These are phyloP conservation scores for Huntiella bhutanensis DNA, from an alignment of 2,329 filamentous ascomycete genomes.

Conservation along the genomic window DNA sequence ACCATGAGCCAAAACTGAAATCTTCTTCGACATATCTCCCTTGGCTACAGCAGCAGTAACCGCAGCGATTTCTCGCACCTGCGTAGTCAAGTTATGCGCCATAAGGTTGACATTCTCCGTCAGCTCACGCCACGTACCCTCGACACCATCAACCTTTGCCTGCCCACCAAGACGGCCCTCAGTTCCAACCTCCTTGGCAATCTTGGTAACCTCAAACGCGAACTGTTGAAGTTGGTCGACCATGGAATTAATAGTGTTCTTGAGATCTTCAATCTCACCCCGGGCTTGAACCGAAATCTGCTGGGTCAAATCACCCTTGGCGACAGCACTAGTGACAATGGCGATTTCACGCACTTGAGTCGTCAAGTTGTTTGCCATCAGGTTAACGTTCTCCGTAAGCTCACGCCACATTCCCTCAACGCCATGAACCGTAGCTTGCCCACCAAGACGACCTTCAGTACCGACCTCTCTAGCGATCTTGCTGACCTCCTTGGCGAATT, in stretches of 20 bases:
- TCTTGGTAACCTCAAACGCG: slow-evolving; percentile 87
- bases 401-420: slow-evolving; percentile 96
- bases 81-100: slow-evolving; percentile 65
- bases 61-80: slow-evolving; percentile 71
- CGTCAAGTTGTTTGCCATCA: slow-evolving; percentile 51
- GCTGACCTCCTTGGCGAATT: slow-evolving; percentile 91
- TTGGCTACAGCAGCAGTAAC: slow-evolving; percentile 71
- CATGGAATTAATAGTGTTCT: slow-evolving; percentile 25
- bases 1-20: slow-evolving; percentile 60
- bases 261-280: slow-evolving; percentile 36
- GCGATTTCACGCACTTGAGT: slow-evolving; percentile 96
- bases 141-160: slow-evolving; percentile 85
- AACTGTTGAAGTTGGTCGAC: slow-evolving; percentile 95
- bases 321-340: slow-evolving; percentile 80
- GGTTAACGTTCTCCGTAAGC: slow-evolving; percentile 56
- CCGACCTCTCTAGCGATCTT: slow-evolving; percentile 64
- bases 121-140: slow-evolving; percentile 91
- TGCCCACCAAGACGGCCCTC: slow-evolving; percentile 25
- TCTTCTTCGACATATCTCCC: slow-evolving; percentile 69
- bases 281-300: slow-evolving; percentile 88
- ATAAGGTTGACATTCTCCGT: slow-evolving; percentile 67
- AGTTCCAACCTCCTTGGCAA: slow-evolving; percentile 30
- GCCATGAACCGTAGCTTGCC: slow-evolving; percentile 57
- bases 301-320: slow-evolving; percentile 30
- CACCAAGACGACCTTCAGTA: slow-evolving; percentile 46